These are phyloP conservation scores for Rhododendron williamsianum DNA, from an alignment of 148 eudicot species.

Conservation along the genomic window DNA sequence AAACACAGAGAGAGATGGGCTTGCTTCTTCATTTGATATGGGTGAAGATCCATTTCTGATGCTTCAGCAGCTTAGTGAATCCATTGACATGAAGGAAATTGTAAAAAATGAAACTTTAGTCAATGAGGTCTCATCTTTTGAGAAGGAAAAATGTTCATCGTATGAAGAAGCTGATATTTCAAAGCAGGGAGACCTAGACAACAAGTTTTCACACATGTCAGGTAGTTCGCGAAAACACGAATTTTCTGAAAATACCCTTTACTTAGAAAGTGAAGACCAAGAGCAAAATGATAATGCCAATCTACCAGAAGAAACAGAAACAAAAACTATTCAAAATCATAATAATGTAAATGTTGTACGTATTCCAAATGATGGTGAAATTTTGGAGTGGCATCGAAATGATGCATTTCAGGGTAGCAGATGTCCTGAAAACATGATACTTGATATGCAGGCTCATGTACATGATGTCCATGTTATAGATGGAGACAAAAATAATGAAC, in stretches of 20 bases:
- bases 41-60: conserved; percentile 53
- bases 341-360: conserved; percentile 15
- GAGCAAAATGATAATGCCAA: conserved; percentile 12
- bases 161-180: conserved; percentile 18
- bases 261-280: conserved; percentile 17
- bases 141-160: not conserved
- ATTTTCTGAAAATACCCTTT: conserved; percentile 19
- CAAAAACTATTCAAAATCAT: conserved; percentile 16
- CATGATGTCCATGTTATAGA: conserved; percentile 74
- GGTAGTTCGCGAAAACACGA: conserved; percentile 14
- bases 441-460: conserved; percentile 31
- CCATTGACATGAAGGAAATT: conserved; percentile 33
- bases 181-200: conserved; percentile 10
- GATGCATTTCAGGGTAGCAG: conserved; percentile 7
- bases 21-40: conserved; percentile 28
- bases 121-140: not conserved
- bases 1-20: conserved; percentile 21
- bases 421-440: not conserved
- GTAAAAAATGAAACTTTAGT: conserved; percentile 11
- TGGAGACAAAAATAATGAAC: conserved; percentile 17
- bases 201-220: not conserved
- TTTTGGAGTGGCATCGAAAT: conserved; percentile 12
- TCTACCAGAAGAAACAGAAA: conserved; percentile 8
- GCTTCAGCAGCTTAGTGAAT: conserved; percentile 49
- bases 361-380: conserved; percentile 14